phyloP scores from a whole-genome alignment of 2,329 filamentous ascomycete species.

The Fusarium duplospermum region DNA sequence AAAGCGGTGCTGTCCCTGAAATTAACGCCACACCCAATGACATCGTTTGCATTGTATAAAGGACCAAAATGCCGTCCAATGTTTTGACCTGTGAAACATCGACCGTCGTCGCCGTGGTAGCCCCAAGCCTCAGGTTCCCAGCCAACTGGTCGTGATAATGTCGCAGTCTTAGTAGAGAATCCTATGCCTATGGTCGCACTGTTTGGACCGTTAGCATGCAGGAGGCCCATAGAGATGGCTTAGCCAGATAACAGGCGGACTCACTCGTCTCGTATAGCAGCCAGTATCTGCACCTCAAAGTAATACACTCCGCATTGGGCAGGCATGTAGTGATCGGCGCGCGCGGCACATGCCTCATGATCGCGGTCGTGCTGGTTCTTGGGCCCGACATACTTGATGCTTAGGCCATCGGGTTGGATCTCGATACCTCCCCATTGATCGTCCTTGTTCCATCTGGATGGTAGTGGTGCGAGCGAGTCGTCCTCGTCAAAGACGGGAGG shows the following conservation, averaged over 20 bases:
- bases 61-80: conserved; percentile 69
- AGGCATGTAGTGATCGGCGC: conserved; percentile 88
- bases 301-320: conserved; percentile 94
- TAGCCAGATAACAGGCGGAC: conserved; percentile 43
- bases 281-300: conserved; percentile 75
- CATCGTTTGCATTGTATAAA: conserved; percentile 66
- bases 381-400: conserved; percentile 70
- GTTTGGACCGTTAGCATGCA: conserved; percentile 14
- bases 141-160: conserved; percentile 68
- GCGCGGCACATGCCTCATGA: conserved; percentile 83
- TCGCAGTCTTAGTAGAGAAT: conserved; percentile 66
- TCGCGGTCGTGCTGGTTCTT: conserved; percentile 64
- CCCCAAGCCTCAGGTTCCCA: conserved; percentile 78
- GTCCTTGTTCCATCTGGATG: conserved; percentile 82
- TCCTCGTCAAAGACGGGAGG: conserved; percentile 71
- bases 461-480: conserved; percentile 72
- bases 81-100: conserved; percentile 68
- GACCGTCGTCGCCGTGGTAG: conserved; percentile 76
- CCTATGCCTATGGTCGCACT: conserved; percentile 73
- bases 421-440: conserved; percentile 83
- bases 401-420: conserved; percentile 76
- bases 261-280: conserved; percentile 66
- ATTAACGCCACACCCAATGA: conserved; percentile 74
- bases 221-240: not conserved
- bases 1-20: conserved; percentile 74